These are phyloP conservation scores for Penicillium taxi DNA, from an alignment of 495 filamentous ascomycete species.

Conservation along the genomic window DNA sequence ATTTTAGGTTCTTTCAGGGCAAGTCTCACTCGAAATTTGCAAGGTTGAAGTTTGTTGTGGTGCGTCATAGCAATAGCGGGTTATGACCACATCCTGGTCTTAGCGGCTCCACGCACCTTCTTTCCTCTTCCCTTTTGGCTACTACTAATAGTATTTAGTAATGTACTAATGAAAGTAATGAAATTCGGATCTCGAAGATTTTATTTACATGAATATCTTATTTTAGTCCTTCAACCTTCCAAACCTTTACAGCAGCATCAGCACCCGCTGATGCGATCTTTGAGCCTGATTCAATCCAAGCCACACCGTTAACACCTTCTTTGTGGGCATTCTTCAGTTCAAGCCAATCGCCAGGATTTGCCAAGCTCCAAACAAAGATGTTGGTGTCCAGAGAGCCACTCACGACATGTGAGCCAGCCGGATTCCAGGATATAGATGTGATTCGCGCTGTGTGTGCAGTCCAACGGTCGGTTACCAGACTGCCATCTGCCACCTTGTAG, in stretches of 20 bases:
- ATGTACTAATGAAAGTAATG: too few relatives aligned
- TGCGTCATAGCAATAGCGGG: too few relatives aligned
- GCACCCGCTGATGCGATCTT: constrained; percentile 73
- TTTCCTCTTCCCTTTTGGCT: constrained; percentile 1
- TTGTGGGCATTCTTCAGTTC: constrained; percentile 83
- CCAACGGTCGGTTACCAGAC: constrained; percentile 60
- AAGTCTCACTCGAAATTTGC: background rate
- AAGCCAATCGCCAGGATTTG: constrained; percentile 70
- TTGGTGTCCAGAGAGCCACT: constrained; percentile 86
- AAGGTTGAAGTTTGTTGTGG: too few relatives aligned
- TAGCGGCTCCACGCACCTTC: constrained; percentile 9
- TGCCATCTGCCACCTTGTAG: constrained; percentile 48
- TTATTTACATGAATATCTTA: constrained; percentile 14
- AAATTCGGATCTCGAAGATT: background rate
- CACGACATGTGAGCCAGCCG: constrained; percentile 62
- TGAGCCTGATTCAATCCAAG: constrained; percentile 63
- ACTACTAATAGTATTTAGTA: too few relatives aligned
- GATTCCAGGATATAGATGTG: constrained; percentile 75
- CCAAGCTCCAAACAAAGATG: constrained; percentile 84
- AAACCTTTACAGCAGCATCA: constrained; percentile 86
- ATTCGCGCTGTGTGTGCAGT: constrained; percentile 85
- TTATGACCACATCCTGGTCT: constrained; percentile 10
- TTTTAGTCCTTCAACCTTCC: constrained; percentile 63
- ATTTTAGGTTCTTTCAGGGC: background rate
- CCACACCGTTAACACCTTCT: constrained; percentile 85